Base-by-base conservation (phyloP, 140 eudicot species). In the Oenanthe javanica region DNA sequence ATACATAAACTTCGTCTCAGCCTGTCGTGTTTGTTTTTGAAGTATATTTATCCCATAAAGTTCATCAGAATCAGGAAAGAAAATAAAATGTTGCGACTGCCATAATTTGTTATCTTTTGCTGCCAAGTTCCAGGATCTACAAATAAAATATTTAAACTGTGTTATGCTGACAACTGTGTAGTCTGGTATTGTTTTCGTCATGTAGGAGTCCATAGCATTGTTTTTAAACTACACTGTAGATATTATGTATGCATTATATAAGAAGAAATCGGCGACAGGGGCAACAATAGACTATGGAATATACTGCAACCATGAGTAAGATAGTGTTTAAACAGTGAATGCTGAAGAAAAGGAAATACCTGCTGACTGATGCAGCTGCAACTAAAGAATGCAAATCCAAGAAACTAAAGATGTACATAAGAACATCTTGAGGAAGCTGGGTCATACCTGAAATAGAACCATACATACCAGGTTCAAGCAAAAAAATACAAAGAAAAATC, bases 71-170 rank as follows among this genome's bases (percentile, higher is more conserved):
- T 79, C 79, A 57, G 80, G 85, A 83, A 90, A 85, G 81, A 75
- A 84, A 72, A 61, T 54, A 54, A 14, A 47, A 83, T 86, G 82
- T 15, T 87, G 87, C 36, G 67, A 77, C 81, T 84, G 81, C 98
- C 98, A 93, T 9, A 93, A 55, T 67, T 66, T 78, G 78, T 81
- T 79, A 75, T 93, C 94, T 9, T 79, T 82, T 72, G 98, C 85
- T 70, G 93, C 91, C 63, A 16, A 79, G 76, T 89, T 90, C 98
- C 98, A 93, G 67, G 89, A 93, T 78, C 98, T 93, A 80, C 51
- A 82, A 50, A 82, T 64, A 11, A 76, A 75, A 1, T 77, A 59
- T 67, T 59, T 36, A 47, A 72, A 47, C 40, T 72, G 73, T 12
- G 73, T 49, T 74, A 63, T 64, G 47, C 55, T 59, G 76, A 25